Evolutionary conservation across 2,329 filamentous ascomycete species (phyloP).

Genomic region (Clonostachys rosea): DNA sequence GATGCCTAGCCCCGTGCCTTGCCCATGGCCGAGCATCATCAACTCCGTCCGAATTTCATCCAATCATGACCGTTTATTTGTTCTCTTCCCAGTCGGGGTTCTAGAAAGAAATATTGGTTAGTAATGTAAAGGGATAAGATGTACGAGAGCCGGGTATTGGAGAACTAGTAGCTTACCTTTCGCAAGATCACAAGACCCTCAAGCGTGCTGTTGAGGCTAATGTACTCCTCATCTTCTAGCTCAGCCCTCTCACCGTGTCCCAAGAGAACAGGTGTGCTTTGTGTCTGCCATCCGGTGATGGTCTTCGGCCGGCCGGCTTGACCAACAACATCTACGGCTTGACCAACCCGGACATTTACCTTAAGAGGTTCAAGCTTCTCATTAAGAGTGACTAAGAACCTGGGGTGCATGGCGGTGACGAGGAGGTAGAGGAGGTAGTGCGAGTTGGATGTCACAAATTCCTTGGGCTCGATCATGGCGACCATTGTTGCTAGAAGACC

Average conservation of each 20-base stretch:
- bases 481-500: slow-evolving; percentile 87
- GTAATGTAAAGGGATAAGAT: not conserved
- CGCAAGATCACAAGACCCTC: slow-evolving; percentile 94
- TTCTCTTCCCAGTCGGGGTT: slow-evolving; percentile 33
- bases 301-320: slow-evolving; percentile 97
- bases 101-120: slow-evolving; percentile 14
- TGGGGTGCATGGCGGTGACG: slow-evolving; percentile 92
- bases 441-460: slow-evolving; percentile 61
- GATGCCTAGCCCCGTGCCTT: too few species aligned
- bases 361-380: slow-evolving; percentile 91
- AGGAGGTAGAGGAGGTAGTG: slow-evolving; percentile 98
- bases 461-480: slow-evolving; percentile 92
- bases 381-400: slow-evolving; percentile 93
- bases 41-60: not conserved
- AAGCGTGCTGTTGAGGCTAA: slow-evolving; percentile 83
- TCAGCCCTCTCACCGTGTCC: slow-evolving; percentile 95
- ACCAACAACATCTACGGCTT: slow-evolving; percentile 96
- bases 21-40: not conserved
- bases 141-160: not conserved
- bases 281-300: slow-evolving; percentile 98
- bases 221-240: slow-evolving; percentile 95
- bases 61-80: slow-evolving; percentile 16
- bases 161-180: slow-evolving; percentile 60
- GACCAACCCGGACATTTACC: slow-evolving; percentile 94
- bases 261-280: slow-evolving; percentile 94